Base-by-base conservation (phyloP, 2,329 filamentous ascomycete species). In the Penicillium thymicola region DNA sequence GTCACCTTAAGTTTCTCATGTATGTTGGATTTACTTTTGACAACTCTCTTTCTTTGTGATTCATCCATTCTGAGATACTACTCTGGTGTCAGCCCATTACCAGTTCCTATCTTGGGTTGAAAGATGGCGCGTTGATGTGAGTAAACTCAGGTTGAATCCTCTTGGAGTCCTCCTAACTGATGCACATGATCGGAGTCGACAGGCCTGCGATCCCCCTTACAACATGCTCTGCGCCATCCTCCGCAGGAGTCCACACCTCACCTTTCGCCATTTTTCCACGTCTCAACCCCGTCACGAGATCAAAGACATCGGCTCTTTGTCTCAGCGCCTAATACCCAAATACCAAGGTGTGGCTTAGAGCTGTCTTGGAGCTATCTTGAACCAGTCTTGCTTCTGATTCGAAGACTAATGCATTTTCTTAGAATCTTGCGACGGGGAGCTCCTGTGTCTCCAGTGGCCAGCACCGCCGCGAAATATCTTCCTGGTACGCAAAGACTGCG, bases 371-470 rank as follows among this genome's bases (percentile, higher is more conserved):
- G 49, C 36, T 51, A 38, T 30, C 44, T 51, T 45, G 30, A 21
- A 18, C 21, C 5, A n/a, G 21, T 28, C 36, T 46, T 18, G 25
- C 27, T n/a, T 47, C 23, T 54, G 18, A 23, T 44, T 34, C 18
- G 16, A 42, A 54, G 40, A 28, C 58, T 62, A 27, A 55, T 43
- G 4, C 10, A 49, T 9, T 6, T 23, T 50, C 13, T 40, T 69
- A 84, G 85, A 86, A 69, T 83, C 78, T 18, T 77, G 73, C 28
- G 74, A 78, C 28, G 83, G 82, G 66, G 85, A 87, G 57, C 79
- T 89, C 2, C 79, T 89, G 37, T 83, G 82, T 59, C 76, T 89
- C 36, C 80, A 84, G 75, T 90, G 87, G 87, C 85, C 86, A 5
- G 78, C 81, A 16, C 85, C 86, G 36, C 87, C 86, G 3, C 82